Percentiles rank a stretch among this genome's conserved stretches.
Conservation (phyloP, 75 land plant species). For the Pinus albicaulis region DNA sequence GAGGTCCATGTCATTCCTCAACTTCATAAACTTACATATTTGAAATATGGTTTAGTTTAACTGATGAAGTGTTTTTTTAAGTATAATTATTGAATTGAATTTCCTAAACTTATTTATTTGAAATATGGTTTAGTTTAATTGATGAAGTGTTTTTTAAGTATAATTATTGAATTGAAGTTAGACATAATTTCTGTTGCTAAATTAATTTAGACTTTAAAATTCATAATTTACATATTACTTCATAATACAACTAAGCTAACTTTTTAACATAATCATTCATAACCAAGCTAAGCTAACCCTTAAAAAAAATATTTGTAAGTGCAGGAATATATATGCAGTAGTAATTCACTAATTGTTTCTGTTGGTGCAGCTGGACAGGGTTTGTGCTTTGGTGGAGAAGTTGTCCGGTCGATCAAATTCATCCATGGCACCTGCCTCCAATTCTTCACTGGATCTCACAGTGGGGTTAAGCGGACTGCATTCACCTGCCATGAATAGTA, state of each 20-base stretch:
- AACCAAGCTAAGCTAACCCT: too few relatives aligned
- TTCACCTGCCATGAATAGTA: background rate
- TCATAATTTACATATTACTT: too few relatives aligned
- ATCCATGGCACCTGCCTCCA: background rate
- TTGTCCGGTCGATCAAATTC: conserved; percentile 7
- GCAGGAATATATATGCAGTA: too few relatives aligned
- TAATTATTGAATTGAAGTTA: background rate
- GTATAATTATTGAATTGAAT: too few relatives aligned
- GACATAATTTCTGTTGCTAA: too few relatives aligned
- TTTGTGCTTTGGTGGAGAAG: conserved; percentile 19
- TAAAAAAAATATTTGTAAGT: too few relatives aligned
- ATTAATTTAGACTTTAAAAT: too few relatives aligned
- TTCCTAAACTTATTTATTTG: too few relatives aligned
- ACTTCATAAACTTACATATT: background rate
- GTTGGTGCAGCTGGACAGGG: conserved; percentile 9
- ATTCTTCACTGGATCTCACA: conserved; percentile 13
- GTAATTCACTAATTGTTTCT: background rate
- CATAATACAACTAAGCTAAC: too few relatives aligned
- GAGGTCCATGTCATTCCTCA: conserved; percentile 30
- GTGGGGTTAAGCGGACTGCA: conserved; percentile 14
- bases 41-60: background rate
- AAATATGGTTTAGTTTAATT: too few relatives aligned
- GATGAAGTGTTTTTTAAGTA: too few relatives aligned
- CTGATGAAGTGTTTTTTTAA: background rate
- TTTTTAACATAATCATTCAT: too few relatives aligned